These are phyloP conservation scores for Backusella macrospora DNA, from an alignment of 192 early-diverging fungal genomes.

Conservation along the genomic window DNA sequence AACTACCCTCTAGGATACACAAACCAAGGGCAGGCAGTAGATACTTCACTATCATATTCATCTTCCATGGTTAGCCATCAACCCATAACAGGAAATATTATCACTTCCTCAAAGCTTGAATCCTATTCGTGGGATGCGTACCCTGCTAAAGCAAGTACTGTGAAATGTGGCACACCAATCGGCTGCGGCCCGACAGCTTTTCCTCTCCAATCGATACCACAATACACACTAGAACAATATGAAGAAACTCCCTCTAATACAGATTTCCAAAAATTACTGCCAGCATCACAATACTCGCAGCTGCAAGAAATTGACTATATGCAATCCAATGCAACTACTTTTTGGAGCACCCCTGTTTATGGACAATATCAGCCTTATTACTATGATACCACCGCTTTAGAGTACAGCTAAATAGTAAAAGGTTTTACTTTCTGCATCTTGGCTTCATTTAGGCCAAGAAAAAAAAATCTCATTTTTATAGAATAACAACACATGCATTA, in stretches of 20 bases:
- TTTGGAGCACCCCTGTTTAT: neutral
- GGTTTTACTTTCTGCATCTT: neutral
- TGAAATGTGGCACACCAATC: constrained; percentile 8
- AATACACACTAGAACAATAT: neutral
- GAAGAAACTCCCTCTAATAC: neutral
- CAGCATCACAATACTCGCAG: neutral
- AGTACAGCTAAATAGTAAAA: neutral
- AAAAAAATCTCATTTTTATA: neutral
- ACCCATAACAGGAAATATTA: constrained; percentile 5
- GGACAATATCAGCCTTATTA: constrained; percentile 6
- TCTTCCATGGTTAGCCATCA: constrained; percentile 13
- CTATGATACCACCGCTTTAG: neutral
- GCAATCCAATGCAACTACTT: neutral
- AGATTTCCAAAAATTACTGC: neutral
- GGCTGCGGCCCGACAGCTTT: constrained; percentile 8
- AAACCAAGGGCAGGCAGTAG: neutral
- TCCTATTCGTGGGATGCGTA: constrained; percentile 3
- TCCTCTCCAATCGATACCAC: neutral
- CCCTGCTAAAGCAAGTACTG: neutral
- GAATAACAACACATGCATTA: constrained; percentile 2
- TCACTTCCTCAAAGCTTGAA: neutral
- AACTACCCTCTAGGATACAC: constrained; percentile 11
- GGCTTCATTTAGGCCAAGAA: neutral
- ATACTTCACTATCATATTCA: neutral
- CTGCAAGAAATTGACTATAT: neutral